Conservation (phyloP, 768 basidiomycete species). For the Cyathus striatus region DNA sequence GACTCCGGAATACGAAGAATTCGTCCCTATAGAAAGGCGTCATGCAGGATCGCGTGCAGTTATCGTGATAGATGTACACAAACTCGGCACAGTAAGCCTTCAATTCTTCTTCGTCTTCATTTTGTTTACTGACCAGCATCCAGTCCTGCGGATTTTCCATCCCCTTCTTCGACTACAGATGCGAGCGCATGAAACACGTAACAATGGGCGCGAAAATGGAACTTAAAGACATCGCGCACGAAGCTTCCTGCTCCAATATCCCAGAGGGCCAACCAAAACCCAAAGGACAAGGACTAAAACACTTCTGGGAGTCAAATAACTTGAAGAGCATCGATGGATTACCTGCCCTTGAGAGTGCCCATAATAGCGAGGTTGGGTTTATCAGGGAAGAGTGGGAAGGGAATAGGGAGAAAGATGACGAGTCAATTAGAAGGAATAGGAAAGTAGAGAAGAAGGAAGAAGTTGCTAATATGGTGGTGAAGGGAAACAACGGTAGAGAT, state of each 20-base stretch:
- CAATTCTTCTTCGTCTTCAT: not conserved
- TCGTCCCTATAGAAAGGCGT: constrained; percentile 38
- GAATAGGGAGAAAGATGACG: not conserved
- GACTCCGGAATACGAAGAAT: constrained; percentile 44
- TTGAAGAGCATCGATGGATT: constrained; percentile 46
- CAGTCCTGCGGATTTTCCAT: constrained; percentile 60
- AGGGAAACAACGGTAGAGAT: no score
- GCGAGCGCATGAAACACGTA: constrained; percentile 43
- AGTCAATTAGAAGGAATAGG: not conserved
- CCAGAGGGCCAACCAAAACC: constrained; percentile 9
- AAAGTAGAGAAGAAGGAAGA: not conserved
- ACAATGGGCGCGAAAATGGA: constrained; percentile 31
- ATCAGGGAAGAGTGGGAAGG: not conserved
- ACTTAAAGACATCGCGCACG: constrained; percentile 23
- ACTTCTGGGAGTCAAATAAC: constrained; percentile 47
- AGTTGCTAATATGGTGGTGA: no score
- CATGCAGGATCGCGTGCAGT: constrained; percentile 50
- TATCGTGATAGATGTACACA: constrained; percentile 52
- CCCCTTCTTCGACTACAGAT: constrained; percentile 47
- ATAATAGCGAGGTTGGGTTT: constrained; percentile 4
- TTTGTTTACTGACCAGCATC: not conserved
- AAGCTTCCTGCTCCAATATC: constrained; percentile 3
- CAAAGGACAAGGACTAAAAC: constrained; percentile 35
- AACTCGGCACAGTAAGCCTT: constrained; percentile 35
- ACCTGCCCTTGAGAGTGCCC: constrained; percentile 31